Base-by-base conservation (phyloP, 2,329 filamentous ascomycete genomes). In the Hirsutella thompsonii region DNA sequence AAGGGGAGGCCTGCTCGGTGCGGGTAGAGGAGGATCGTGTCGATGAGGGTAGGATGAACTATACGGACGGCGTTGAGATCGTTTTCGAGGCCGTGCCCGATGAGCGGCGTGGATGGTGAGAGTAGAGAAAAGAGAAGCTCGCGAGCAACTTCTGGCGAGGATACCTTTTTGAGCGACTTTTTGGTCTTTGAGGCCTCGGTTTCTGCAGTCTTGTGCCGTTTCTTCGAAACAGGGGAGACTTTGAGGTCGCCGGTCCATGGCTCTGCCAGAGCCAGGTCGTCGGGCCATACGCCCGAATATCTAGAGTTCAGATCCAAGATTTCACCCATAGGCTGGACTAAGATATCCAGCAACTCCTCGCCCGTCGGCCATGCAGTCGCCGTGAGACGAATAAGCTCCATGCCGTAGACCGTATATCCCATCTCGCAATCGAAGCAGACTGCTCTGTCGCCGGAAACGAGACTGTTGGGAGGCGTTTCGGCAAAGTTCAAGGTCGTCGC, bases 381-480 rank as follows among this genome's bases (percentile, higher is more conserved):
- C 0, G 92, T 96, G 3, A 98, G 62, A 8, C 92, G 85, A 42
- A 96, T 81, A 16, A 98, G 72, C 58, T 98, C 92, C 48, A 96
- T 66, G 0, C 93, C 92, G 38, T 82, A 62, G 1, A 85, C 84
- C 0, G 93, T 98, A 55, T 94, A 96, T 4, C 85, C 86, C 92
- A 98, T 98, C 57, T 98, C 92, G 53, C 92, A 96, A 58, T 98
- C 92, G 52, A 98, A 90, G 47, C 79, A 83, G 10, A 96, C 78
- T 2, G 83, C 85, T 29, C 74, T 74, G 40, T 72, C 64, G 1
- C 59, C 52, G 0, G 67, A 63, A 2, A 65, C 68, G 2, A 62
- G 52, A 1, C 65, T 57, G 48, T 87, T 88, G 11, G 69, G 61
- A 0, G 89, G 89, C 0, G 92, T 96, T 46, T 76, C 62, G 42